Conservation (phyloP, 306 rosid species). For the Cicer bijugum region DNA sequence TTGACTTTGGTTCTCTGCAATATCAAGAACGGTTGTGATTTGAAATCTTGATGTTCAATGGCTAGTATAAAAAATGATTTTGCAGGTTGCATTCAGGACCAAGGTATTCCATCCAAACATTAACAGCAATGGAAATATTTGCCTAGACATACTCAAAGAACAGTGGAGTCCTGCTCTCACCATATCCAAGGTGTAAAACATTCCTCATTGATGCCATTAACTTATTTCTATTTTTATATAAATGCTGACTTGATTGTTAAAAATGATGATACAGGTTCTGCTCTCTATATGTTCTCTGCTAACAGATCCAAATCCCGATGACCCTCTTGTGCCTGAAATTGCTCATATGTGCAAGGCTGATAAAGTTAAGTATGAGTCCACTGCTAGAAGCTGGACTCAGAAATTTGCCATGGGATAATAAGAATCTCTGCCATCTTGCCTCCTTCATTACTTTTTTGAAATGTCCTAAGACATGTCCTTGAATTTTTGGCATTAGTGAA, state of each 20-base stretch:
- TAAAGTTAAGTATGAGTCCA: constrained; percentile 72
- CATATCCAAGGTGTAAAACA: constrained; percentile 73
- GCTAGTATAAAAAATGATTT: constrained; percentile 21
- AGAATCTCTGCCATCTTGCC: constrained; percentile 14
- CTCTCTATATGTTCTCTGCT: constrained; percentile 85
- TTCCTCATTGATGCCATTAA: constrained; percentile 15
- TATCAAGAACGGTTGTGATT: neutral
- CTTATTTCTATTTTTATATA: constrained; percentile 19
- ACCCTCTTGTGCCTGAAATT: constrained; percentile 91
- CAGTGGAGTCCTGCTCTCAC: constrained; percentile 99
- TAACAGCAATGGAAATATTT: constrained; percentile 85
- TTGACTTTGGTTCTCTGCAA: neutral
- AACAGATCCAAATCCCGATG: constrained; percentile 92
- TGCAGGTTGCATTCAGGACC: constrained; percentile 89
- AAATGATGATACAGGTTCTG: constrained; percentile 62
- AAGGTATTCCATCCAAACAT: constrained; percentile 94
- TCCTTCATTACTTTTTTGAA: constrained; percentile 24
- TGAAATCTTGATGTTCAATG: constrained; percentile 1
- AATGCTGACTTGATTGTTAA: constrained; percentile 26
- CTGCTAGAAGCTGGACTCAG: constrained; percentile 93
- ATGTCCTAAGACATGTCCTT: constrained; percentile 40
- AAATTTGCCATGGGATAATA: constrained; percentile 81
- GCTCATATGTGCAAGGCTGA: constrained; percentile 91
- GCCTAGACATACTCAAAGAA: constrained; percentile 91
- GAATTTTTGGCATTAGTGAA: constrained; percentile 26